A percentile compares a stretch with the other conserved stretches of the same genome.
phyloP scores from a whole-genome alignment of 2,329 filamentous ascomycete genomes.

The Fusarium temperatum region DNA sequence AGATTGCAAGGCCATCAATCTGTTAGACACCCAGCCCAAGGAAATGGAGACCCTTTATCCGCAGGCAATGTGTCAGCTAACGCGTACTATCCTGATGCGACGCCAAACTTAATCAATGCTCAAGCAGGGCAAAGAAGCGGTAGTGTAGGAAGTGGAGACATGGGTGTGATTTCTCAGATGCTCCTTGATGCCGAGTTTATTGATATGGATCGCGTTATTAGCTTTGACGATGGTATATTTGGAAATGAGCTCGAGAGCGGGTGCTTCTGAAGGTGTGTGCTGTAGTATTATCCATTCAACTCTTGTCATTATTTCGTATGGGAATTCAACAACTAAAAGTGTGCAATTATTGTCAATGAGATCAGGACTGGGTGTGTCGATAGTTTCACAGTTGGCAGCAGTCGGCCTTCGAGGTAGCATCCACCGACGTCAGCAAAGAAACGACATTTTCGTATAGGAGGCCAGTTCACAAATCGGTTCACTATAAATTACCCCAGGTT shows the following conservation, averaged over 20 bases:
- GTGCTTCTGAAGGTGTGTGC: not conserved
- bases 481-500: not conserved
- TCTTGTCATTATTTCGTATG: not conserved
- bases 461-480: not conserved
- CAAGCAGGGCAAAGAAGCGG: not conserved
- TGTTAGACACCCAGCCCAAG: not conserved
- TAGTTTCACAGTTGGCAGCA: not conserved
- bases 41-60: not conserved
- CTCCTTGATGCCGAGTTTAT: not conserved
- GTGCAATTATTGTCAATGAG: not conserved
- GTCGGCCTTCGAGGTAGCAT: not conserved
- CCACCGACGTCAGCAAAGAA: not conserved
- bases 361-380: not conserved
- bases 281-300: not conserved
- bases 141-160: not conserved
- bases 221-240: not conserved
- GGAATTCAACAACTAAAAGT: not conserved
- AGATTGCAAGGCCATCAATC: not conserved
- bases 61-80: not conserved
- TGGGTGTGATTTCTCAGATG: not conserved
- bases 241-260: not conserved
- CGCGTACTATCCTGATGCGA: not conserved
- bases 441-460: not conserved
- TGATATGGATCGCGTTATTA: not conserved
- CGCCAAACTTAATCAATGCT: not conserved